These are phyloP conservation scores for Zygnema cylindricum DNA, from an alignment of 139 green algal genomes.

Conservation along the genomic window DNA sequence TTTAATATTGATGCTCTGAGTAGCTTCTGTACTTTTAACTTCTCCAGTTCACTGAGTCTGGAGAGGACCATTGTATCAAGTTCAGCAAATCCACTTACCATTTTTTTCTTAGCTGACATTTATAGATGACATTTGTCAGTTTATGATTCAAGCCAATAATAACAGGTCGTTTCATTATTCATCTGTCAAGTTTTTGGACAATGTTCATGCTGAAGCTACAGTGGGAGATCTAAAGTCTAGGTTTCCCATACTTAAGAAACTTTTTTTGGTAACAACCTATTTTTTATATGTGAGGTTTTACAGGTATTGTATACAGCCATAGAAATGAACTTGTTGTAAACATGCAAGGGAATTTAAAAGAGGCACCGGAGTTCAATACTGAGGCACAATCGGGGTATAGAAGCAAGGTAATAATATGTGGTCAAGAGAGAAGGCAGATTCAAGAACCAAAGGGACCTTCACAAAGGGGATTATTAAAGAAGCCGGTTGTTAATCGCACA, in stretches of 20 bases:
- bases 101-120: constrained; percentile 2
- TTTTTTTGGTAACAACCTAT: neutral
- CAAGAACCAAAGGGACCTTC: too few relatives aligned
- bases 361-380: too few relatives aligned
- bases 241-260: neutral
- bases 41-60: too few relatives aligned
- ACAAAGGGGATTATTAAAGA: too few relatives aligned
- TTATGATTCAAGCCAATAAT: constrained; percentile 1
- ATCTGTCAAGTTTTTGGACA: neutral
- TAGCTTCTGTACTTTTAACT: neutral
- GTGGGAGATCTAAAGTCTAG: neutral
- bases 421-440: too few relatives aligned
- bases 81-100: too few relatives aligned
- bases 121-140: neutral
- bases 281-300: neutral
- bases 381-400: too few relatives aligned
- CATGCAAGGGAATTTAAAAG: too few relatives aligned
- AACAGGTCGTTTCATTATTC: neutral
- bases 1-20: neutral
- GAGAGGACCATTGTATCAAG: too few relatives aligned
- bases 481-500: too few relatives aligned
- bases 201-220: neutral
- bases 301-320: constrained; percentile 19
- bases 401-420: too few relatives aligned
- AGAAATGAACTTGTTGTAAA: constrained; percentile 8